phyloP scores from a whole-genome alignment of 2,329 filamentous ascomycete species.

The Microdochium bolleyi region DNA sequence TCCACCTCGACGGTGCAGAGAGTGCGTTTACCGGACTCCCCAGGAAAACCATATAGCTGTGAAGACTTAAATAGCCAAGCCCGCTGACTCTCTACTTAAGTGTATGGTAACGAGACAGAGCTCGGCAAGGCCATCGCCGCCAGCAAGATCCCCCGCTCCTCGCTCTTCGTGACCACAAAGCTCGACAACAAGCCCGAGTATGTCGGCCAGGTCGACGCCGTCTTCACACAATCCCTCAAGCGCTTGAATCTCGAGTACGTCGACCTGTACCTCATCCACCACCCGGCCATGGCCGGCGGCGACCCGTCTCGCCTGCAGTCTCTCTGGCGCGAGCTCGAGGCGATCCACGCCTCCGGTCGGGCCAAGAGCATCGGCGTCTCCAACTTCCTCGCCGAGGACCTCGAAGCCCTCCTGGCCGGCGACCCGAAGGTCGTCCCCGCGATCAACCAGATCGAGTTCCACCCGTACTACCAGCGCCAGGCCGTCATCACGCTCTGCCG shows the following conservation, averaged over 20 bases:
- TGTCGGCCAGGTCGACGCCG: constrained; percentile 36
- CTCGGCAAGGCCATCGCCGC: constrained; percentile 65
- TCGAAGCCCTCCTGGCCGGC: constrained; percentile 43
- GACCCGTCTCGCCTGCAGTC: constrained; percentile 44
- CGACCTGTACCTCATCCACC: constrained; percentile 61
- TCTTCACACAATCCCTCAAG: constrained; percentile 51
- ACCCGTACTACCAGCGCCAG: constrained; percentile 65
- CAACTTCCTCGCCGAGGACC: constrained; percentile 56
- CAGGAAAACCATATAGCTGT: no score
- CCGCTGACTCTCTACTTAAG: no score
- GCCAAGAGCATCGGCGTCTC: constrained; percentile 68
- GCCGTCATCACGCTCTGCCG: constrained; percentile 49
- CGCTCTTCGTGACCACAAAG: constrained; percentile 63
- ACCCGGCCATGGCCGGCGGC: constrained; percentile 42
- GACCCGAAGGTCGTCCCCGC: constrained; percentile 56
- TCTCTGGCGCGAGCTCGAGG: constrained; percentile 53
- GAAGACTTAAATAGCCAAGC: no score
- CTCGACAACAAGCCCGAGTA: constrained; percentile 27
- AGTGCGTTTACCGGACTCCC: constrained; percentile 31
- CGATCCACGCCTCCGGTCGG: constrained; percentile 58
- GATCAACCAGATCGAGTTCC: constrained; percentile 75
- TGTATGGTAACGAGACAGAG: constrained; percentile 59
- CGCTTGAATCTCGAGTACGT: constrained; percentile 64
- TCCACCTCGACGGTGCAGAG: constrained; percentile 70
- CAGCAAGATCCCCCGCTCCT: constrained; percentile 53